Base-by-base conservation (phyloP, 495 filamentous ascomycete species). In the Xylaria cubensis region DNA sequence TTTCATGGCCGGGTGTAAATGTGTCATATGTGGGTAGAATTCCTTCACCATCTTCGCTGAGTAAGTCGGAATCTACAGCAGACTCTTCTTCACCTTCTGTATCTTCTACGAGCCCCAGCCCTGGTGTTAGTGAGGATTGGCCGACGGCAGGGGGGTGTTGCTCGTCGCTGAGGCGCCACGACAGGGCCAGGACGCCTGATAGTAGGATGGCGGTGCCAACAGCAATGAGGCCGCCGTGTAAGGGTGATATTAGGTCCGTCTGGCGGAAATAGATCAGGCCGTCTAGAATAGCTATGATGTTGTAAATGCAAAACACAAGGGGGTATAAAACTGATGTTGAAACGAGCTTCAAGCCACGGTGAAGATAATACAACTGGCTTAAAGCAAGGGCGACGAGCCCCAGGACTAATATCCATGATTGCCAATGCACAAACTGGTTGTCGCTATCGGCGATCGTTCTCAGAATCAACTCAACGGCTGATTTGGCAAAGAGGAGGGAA, bases 291-390 rank as follows among this genome's bases (percentile, higher is more conserved):
- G 96, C 97, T 73, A 97, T 95, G 75, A 99, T 97, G 86, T 99
- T 99, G 85, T 98, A 99, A 73, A 98, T 91, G 88, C 96, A 99
- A 83, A 99, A 99, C 46, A 98, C 94, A 76, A 98, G 92, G 7
- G 96, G 96, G 83, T 99, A 99, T 74, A 99, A 88, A 64, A 99
- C 90, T 82, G 94, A 97, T 21, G 96, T 98, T 65, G 94, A 97
- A 80, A 95, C 94, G 51, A 98, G 86, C 78, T 97, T 97, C 70
- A 99, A 86, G 64, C 96, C 96, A 24, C 92, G 88, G 80, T 99
- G 95, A 44, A 99, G 89, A 78, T 95, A 98, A 83, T 97, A 99
- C 19, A 99, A 86, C 82, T 99, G 96, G 41, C 91, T 90, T 48
- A 99, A 88, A 4, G 96, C 96, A 67, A 99, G 87, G 7, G 84